Evolutionary conservation across 345 rosid genomes (phyloP).

Genomic region (Arabidopsis arenosa): DNA sequence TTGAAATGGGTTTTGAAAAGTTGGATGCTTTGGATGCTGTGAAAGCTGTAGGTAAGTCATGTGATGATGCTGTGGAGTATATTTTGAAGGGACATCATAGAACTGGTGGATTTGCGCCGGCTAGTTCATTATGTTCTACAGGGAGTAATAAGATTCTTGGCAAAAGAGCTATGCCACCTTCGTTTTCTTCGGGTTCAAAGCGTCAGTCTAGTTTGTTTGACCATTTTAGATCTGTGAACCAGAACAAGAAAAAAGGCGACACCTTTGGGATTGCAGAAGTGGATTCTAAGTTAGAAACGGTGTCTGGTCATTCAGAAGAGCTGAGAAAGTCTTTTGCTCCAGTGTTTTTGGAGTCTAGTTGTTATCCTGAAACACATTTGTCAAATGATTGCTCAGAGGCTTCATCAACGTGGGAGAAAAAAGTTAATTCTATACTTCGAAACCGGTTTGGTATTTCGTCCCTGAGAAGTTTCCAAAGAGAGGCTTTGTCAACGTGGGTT

Average conservation of each 20-base stretch:
- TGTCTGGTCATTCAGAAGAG: slow-evolving; percentile 38
- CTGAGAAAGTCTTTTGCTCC: slow-evolving; percentile 10
- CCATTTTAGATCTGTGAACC: slow-evolving; percentile 54
- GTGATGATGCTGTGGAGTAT: slow-evolving; percentile 59
- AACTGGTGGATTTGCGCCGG: slow-evolving; percentile 40
- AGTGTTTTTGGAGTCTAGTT: slow-evolving; percentile 21
- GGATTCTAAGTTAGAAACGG: slow-evolving; percentile 38
- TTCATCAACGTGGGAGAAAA: slow-evolving; percentile 65
- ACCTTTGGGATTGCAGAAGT: slow-evolving; percentile 27
- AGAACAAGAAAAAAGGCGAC: slow-evolving; percentile 43
- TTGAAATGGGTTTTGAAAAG: slow-evolving; percentile 77
- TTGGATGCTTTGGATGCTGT: slow-evolving; percentile 60
- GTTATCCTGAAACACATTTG: slow-evolving; percentile 23
- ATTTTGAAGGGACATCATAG: slow-evolving; percentile 51
- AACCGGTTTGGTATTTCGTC: slow-evolving; percentile 67
- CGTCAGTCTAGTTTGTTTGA: slow-evolving; percentile 68
- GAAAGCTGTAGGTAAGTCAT: slow-evolving; percentile 62
- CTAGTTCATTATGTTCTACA: slow-evolving; percentile 41
- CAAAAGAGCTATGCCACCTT: slow-evolving; percentile 43
- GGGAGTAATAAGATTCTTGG: slow-evolving; percentile 41
- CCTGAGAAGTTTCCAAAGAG: slow-evolving; percentile 75
- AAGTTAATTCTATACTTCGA: slow-evolving; percentile 52
- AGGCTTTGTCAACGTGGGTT: slow-evolving; percentile 77
- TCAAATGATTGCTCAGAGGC: slow-evolving; percentile 42
- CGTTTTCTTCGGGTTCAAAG: slow-evolving; percentile 38